Evolutionary conservation across 148 eudicot genomes (phyloP).

Genomic region (Fagopyrum homotropicum): DNA sequence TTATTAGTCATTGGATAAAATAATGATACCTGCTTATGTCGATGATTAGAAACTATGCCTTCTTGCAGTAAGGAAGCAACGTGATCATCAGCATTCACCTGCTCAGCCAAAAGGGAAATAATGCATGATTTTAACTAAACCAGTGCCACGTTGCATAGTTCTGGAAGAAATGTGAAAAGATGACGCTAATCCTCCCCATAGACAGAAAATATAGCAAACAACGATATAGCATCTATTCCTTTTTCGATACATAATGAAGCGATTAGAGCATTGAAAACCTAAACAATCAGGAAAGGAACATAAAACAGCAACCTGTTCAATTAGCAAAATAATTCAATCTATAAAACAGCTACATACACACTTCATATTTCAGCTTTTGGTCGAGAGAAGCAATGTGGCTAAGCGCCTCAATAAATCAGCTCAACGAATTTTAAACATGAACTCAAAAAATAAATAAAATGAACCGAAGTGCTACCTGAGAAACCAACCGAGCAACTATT

Average conservation of each 20-base stretch:
- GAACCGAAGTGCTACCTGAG: slow-evolving; percentile 55
- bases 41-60: slow-evolving; percentile 60
- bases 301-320: background rate
- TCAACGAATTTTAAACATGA: background rate
- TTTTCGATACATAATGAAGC: background rate
- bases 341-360: background rate
- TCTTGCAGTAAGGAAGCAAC: slow-evolving; percentile 52
- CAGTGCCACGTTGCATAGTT: background rate
- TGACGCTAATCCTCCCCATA: background rate
- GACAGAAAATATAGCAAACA: background rate
- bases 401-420: background rate
- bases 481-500: slow-evolving; percentile 76
- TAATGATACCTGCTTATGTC: slow-evolving; percentile 62
- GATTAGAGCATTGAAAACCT: background rate
- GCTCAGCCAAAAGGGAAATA: slow-evolving; percentile 15
- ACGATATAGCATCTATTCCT: background rate
- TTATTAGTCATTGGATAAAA: slow-evolving; percentile 6
- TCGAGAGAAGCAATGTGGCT: background rate
- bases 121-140: background rate
- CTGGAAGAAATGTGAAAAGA: background rate
- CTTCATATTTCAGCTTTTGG: background rate
- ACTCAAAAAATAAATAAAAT: slow-evolving; percentile 20
- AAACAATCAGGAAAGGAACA: background rate
- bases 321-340: background rate
- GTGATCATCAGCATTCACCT: slow-evolving; percentile 67